Base-by-base conservation (phyloP, 495 filamentous ascomycete species). In the Podospora pseudopauciseta region DNA sequence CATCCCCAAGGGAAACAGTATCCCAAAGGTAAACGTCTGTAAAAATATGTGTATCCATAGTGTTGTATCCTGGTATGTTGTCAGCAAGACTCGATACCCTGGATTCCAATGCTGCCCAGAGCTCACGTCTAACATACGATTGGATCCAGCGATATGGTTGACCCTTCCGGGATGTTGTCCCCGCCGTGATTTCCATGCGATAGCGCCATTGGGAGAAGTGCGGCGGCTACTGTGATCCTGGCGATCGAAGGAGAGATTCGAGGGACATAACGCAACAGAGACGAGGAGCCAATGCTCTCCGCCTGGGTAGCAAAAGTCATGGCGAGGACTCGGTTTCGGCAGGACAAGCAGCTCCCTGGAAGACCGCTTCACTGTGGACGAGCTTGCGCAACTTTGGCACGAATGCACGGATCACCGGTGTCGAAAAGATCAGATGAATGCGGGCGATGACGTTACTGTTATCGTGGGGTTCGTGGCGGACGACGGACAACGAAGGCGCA, bases 1-100 rank as follows among this genome's bases (percentile, higher is more conserved):
- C 94, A 99, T 97, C 60, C 96, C 95, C 23, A 92, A 82, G 9
- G 95, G 95, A 73, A 98, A 97, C 55, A 98, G 85, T 60, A 98
- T 79, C 64, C 95, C 95, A 84, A 96, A 98, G 28, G 92, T 84
- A 30, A 92, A 71, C 67, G 89, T 89, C 85, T 97, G 93, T n/a
- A 96, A 75, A 66, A 96, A 84, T 72, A 99, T 97, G 78, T 99
- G 95, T 32, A 89, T 81, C 95, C 94, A 99, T 88, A 99, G 77
- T 73, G 86, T 95, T 62, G 87, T 82, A 72, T 97, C 92, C 90
- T 94, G 69, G 15, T 30, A 20, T 19, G 4, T 18, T 54, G 61
- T 68, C 65, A 66, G 67, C 27, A 19, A 15, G 67, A 76, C 60
- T 72, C 68, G 61, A 65, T 68, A 59, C 15, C 23, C 68, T 60